Evolutionary conservation across 2,329 filamentous ascomycete species (phyloP).

Genomic region (Trichoderma sp.): DNA sequence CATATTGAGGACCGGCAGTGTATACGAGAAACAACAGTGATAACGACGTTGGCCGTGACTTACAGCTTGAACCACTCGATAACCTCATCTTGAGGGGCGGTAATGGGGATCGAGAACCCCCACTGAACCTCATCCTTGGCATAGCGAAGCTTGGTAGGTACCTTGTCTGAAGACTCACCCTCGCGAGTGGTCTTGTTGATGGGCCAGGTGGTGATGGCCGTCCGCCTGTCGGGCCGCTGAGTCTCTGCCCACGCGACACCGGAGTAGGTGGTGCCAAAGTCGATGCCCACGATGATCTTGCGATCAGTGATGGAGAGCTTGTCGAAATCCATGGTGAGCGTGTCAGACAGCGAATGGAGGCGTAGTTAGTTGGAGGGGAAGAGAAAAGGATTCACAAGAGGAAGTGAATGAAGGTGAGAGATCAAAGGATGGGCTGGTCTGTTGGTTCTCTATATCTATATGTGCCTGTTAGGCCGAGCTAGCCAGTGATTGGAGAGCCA

Average conservation of each 20-base stretch:
- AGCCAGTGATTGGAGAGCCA: background rate
- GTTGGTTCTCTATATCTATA: slow-evolving; percentile 2
- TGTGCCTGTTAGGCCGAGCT: background rate
- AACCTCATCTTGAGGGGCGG: slow-evolving; percentile 37
- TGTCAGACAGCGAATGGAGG: background rate
- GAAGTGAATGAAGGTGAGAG: background rate
- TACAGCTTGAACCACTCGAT: slow-evolving; percentile 50
- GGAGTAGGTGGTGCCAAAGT: slow-evolving; percentile 54
- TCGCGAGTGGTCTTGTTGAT: slow-evolving; percentile 35
- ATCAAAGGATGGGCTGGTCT: background rate
- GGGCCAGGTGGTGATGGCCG: slow-evolving; percentile 42
- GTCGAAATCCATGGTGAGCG: slow-evolving; percentile 35
- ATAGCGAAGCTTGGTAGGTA: slow-evolving; percentile 46
- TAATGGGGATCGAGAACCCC: slow-evolving; percentile 44
- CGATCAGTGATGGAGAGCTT: slow-evolving; percentile 34
- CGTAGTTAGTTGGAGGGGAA: background rate
- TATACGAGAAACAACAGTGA: background rate
- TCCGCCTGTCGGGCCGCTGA: slow-evolving; percentile 35
- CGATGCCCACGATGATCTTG: slow-evolving; percentile 48
- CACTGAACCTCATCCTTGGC: slow-evolving; percentile 38
- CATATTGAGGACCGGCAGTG: background rate
- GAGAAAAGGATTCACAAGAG: background rate
- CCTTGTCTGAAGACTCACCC: slow-evolving; percentile 42
- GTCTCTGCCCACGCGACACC: slow-evolving; percentile 49
- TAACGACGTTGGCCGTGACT: slow-evolving; percentile 26